Conservation (phyloP, 1,284 basidiomycete genomes). For the Sphaerobolus stellatus region DNA sequence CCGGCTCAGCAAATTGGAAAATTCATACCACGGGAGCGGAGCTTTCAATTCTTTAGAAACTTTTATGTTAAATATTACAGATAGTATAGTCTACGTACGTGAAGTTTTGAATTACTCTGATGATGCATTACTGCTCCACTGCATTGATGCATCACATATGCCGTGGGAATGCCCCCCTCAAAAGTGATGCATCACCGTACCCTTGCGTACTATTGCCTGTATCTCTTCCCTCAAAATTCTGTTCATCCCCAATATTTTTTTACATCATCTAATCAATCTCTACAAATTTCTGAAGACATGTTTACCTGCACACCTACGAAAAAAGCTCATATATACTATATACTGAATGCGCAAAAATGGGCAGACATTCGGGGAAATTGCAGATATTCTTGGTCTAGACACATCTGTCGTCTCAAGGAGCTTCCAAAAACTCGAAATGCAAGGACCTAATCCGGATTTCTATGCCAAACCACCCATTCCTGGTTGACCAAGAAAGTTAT, state of each 20-base stretch:
- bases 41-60: not conserved
- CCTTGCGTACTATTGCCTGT: not conserved
- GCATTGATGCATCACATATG: not conserved
- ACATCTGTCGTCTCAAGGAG: not conserved
- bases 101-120: not conserved
- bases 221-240: not conserved
- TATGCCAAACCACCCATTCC: not conserved
- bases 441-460: not conserved
- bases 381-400: not conserved
- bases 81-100: not conserved
- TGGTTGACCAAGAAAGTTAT: too few relatives aligned
- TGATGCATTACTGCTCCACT: not conserved
- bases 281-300: not conserved
- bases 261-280: not conserved
- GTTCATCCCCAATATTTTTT: not conserved
- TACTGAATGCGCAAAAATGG: not conserved
- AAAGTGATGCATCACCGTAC: not conserved
- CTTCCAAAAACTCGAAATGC: not conserved
- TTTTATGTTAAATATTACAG: not conserved
- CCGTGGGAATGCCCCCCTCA: not conserved
- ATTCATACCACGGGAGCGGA: not conserved
- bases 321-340: constrained; percentile 1
- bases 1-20: not conserved
- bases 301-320: not conserved
- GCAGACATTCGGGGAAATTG: not conserved